Evolutionary conservation across 495 filamentous ascomycete genomes (phyloP).

Genomic region (Annulohypoxylon nitens): DNA sequence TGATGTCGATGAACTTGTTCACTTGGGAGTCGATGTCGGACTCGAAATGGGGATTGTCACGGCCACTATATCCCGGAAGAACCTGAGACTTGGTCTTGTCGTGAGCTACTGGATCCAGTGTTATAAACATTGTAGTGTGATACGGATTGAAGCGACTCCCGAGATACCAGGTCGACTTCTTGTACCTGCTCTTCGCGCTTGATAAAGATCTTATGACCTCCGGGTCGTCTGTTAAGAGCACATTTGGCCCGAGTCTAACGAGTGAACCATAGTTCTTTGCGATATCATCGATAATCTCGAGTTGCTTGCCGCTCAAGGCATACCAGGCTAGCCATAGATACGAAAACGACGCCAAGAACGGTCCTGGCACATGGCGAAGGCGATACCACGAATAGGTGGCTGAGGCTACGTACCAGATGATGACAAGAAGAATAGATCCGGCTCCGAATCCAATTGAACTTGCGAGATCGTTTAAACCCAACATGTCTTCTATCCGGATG

Average conservation of each 20-base stretch:
- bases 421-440: conserved; percentile 7
- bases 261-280: conserved; percentile 53
- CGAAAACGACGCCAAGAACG: conserved; percentile 47
- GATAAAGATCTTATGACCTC: conserved; percentile 58
- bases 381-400: conserved; percentile 41
- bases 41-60: conserved; percentile 53
- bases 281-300: conserved; percentile 29
- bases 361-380: conserved; percentile 51
- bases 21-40: conserved; percentile 62
- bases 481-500: background rate
- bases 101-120: conserved; percentile 46
- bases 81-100: conserved; percentile 52
- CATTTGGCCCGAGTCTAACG: conserved; percentile 59
- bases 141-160: conserved; percentile 56
- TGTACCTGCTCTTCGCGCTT: conserved; percentile 51
- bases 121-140: conserved; percentile 57
- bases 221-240: conserved; percentile 59
- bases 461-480: background rate
- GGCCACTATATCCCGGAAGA: conserved; percentile 52
- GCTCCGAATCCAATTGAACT: background rate
- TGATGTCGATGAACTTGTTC: conserved; percentile 55
- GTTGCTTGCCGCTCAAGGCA: conserved; percentile 40
- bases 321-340: conserved; percentile 43
- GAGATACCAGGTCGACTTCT: conserved; percentile 55
- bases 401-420: conserved; percentile 23